Base-by-base conservation (phyloP, 2,329 filamentous ascomycete genomes). In the Aspergillus carbonarius region DNA sequence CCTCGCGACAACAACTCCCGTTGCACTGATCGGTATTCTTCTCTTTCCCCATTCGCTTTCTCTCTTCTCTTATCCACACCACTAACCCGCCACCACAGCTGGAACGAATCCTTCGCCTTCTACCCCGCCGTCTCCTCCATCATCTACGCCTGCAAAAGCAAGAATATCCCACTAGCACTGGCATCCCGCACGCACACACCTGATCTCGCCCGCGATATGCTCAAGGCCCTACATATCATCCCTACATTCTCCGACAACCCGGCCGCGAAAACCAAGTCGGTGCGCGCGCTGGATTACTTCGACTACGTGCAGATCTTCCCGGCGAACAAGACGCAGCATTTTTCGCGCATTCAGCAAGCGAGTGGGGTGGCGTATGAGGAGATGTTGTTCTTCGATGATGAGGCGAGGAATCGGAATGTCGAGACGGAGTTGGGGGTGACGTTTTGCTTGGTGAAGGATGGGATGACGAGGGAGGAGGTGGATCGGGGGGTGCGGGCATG, bases 351-450 rank as follows among this genome's bases (percentile, higher is more conserved):
- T 66, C 84, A 89, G 9, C 84, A 88, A 72, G 82, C 85, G 57
- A 92, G 89, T 13, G 87, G 86, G 1, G 74, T 97, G 2, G 78
- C 80, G 5, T 96, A 86, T 69, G 84, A 89, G 63, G 91, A 97
- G 49, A 96, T 98, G 88, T 74, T 98, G 34, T 98, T 98, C 75
- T 98, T 98, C 66, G 93, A 98, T 67, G 93, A 98, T 68, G 93
- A 98, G 83, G 82, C 83, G 54, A 79, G 93, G 60, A 98, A 98
- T 71, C 82, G 85, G 58, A 92, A 97, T 71, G 93, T 96, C 0
- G 85, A 89, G 75, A 76, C 72, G 1, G 79, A 83, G 47, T 69
- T 97, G 51, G 93, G 93, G 0, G 89, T 96, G 3, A 90, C 89
- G 0, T 96, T 98, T 85, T 87, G 86, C 70, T 77, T 97, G 51